Evolutionary conservation across 768 basidiomycete genomes (phyloP), one percentile per base, ranked within the genome.

Genomic region (Boletus rex-veris): DNA sequence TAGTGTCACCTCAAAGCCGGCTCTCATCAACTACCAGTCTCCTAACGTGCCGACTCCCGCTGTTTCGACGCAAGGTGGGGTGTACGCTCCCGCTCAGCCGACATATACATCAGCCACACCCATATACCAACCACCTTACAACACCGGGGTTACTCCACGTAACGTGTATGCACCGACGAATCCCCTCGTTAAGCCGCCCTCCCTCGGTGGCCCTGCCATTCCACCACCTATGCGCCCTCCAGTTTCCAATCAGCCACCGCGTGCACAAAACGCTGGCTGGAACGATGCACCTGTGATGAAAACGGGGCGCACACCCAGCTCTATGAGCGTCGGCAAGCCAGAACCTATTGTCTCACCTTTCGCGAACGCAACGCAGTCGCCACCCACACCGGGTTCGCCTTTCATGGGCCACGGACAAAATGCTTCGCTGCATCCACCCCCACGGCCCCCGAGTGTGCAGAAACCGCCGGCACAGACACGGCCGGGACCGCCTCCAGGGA

Each of bases 321-420:
- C 78, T 6, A 62, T 76, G 30, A 77, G 68, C 50, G 57, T 74
- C 10, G 70, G 65, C 50, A 90, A 88, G 62, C 85, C 81, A 3
- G 75, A 78, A 7, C 81, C 94, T 3, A 95, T 98, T 62, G 84
- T 85, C 8, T 80, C 91, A 9, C 95, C 95, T 0, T 97, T 98
- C 83, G 90, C 93, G 8, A 87, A 89, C 61, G 75, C 80, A 6
- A 63, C 73, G n/a, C 64, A 67, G 18, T 69, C 73, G 8, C 66
- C 71, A 18, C 80, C 85, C 5, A 77, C 75, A 5, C 73, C 77
- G n/a, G 72, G 73, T 7, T 74, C 81, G 16, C 80, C 81, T 0
- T 80, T 76, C 54, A 58, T 67, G 37, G 69, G 67, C 6, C 77
- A 76, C 15, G 74, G 73, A 11, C 76, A 78, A 48, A 52, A 40